These are phyloP conservation scores for Nicotiana tomentosiformis DNA, from an alignment of 257 asterid genomes.

Conservation along the genomic window DNA sequence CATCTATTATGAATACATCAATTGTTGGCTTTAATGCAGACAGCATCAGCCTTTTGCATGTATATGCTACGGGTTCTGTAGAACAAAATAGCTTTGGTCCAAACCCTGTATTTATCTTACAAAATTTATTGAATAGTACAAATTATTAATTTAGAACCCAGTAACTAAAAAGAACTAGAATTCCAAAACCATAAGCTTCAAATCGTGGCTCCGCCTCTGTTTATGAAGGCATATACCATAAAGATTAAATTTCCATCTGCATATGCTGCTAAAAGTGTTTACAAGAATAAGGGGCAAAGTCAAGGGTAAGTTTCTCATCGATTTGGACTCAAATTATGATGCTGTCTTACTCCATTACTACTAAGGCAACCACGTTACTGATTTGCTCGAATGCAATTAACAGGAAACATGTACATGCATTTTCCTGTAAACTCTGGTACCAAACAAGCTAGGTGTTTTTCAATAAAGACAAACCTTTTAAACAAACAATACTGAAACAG, in stretches of 20 bases:
- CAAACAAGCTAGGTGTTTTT: neutral
- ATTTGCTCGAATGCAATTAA: neutral
- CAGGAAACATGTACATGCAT: neutral
- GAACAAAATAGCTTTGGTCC: too few species aligned
- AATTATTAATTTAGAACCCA: too few species aligned
- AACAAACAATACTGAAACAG: neutral
- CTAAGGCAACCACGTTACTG: neutral
- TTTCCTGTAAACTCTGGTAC: neutral
- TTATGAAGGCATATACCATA: neutral
- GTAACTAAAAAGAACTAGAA: too few species aligned
- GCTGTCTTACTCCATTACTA: too few species aligned
- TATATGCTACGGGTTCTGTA: neutral
- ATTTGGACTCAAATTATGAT: neutral
- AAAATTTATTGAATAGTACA: too few species aligned
- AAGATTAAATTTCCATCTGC: neutral
- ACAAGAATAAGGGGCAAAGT: neutral
- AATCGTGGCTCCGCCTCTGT: too few species aligned
- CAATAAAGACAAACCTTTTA: neutral
- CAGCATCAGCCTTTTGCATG: neutral
- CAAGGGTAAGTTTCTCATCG: neutral
- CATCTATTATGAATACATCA: neutral
- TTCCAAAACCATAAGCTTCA: too few species aligned
- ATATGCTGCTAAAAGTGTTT: neutral
- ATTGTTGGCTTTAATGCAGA: neutral
- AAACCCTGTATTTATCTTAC: too few species aligned